Base-by-base conservation (phyloP, 352 stramenopile genomes). In the Pythium inflatum region DNA sequence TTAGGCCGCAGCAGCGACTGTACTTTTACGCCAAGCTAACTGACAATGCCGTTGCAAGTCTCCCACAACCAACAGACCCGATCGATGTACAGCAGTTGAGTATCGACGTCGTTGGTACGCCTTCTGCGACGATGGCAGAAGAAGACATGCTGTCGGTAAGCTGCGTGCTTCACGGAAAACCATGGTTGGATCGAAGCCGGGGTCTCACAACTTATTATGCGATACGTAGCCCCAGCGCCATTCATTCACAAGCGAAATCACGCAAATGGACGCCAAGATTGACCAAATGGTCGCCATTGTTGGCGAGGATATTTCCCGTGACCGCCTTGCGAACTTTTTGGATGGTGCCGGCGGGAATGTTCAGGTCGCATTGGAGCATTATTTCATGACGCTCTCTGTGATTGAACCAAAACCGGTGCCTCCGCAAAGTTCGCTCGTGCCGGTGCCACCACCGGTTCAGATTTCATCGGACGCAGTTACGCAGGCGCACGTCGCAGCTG, bases 201-300 rank as follows among this genome's bases (percentile, higher is more conserved):
- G 49, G 7, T 31, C 4, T 54, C 27, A 25, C 25, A 56, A 38
- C 28, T 24, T 27, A 16, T 40, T 9, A 50, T 53, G 4, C n/a
- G 4, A 51, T 40, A 2, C 45, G 57, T 28, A 73, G 53, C 57
- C 41, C 40, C 62, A 75, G 62, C 50, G 71, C 14, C 75, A 85
- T 53, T 88, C 81, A 4, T 88, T 92, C 46, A 80, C 75, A 3
- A 87, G 89, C 30, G 83, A 93, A 68, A 90, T 95, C 56, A 72
- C 80, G 25, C 67, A 85, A 41, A 83, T 80, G 31, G 81, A 96
- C 38, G 75, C 76, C 6, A 94, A 93, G 56, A 87, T 96, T 43
- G 80, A 96, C n/a, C 88, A 96, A 65, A 96, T 96, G 85, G 73
- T 78, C 11, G 86, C 70, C 38, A 94, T 96, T 43, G 90, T 93